Evolutionary conservation across 2,329 filamentous ascomycete species (phyloP), one percentile per base, ranked within the genome.

Genomic region (Sphaerulina populicola): DNA sequence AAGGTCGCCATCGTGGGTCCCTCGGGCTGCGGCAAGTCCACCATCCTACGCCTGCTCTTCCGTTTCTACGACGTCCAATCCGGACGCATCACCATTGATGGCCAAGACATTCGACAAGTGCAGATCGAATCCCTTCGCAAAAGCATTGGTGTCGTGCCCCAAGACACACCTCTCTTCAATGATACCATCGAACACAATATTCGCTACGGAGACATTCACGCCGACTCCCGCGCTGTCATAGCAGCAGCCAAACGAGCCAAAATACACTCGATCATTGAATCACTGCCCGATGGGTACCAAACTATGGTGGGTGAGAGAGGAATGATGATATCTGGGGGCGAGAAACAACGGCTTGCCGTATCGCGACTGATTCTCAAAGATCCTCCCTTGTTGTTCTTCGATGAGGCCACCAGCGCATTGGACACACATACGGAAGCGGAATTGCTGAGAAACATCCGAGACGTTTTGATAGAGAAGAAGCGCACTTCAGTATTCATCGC

Each of bases 81-180:
- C 35, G 93, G 93, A 1, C 82, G 85, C 48, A 94, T 98, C 62
- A 73, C 91, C 39, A 88, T 98, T 54, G 93, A 98, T 64, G 89
- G 85, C 47, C 93, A 98, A 66, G 90, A 98, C 66, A 82, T 98
- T 58, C 84, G 87, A 37, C 78, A 88, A 52, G 84, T 98, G 1
- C 83, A 77, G 9, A 69, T 97, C 1, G 88, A 94, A 47, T 94
- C 86, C 33, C 74, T 98, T 27, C 82, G 93, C 6, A 81, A 80
- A 57, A 79, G 86, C 2, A 97, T 98, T 57, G 93, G 93, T 18
- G 91, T 98, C 12, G 93, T 98, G 0, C 93, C 93, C 0, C 94
- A 98, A 67, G 93, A 98, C 62, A 97, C 93, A 0, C 90, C 93
- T 0, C 76, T 98, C 1, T 98, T 98, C 75, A 98, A 98, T 68